Base-by-base conservation (phyloP, 163 green algal genomes). In the Botryococcus braunii region DNA sequence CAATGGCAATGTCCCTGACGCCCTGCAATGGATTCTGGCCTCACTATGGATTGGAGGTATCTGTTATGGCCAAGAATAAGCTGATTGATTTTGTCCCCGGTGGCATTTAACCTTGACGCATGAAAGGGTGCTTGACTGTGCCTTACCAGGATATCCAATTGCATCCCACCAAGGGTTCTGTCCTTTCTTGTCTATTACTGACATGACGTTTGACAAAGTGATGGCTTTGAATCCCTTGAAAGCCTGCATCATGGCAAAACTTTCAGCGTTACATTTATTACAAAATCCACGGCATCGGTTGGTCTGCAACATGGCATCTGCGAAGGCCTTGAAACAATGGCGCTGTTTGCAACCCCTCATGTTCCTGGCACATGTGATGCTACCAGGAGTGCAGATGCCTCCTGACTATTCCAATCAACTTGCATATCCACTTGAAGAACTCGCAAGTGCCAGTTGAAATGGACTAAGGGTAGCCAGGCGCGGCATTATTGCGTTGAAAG, bases 171-270 rank as follows among this genome's bases (percentile, higher is more conserved):
- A 57, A 1, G 69, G 71, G 58, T 83, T 85, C 46, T 23, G 68
- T 23, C 78, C 77, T 5, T 73, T 69, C 5, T 58, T 58, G 41
- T 68, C 56, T 3, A 77, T 47, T 21, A 50, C 36, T 17, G 46
- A 77, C 40, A 79, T 63, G 2, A 77, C 41, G 0, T 38, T 67
- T 23, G 39, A 38, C 27, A 76, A 38, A 1, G 77, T 38, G 2
- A 84, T 6, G 5, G 58, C 52, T 63, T 83, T 80, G 34, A 83
- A 41, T 1, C 64, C 79, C 50, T 85, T 82, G 70, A 79, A 81
- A 0, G 68, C 71, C 73, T 81, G 73, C 50, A 61, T n/a, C 34
- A 64, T 17, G 31, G 68, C 8, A n/a, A 35, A 27, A 48, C 8
- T 25, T 23, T 27, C 35, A n/a, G 23, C 27, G 56, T n/a, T 34